These are phyloP conservation scores for Amaranthus palmeri DNA, from an alignment of 148 eudicot species.

Conservation along the genomic window DNA sequence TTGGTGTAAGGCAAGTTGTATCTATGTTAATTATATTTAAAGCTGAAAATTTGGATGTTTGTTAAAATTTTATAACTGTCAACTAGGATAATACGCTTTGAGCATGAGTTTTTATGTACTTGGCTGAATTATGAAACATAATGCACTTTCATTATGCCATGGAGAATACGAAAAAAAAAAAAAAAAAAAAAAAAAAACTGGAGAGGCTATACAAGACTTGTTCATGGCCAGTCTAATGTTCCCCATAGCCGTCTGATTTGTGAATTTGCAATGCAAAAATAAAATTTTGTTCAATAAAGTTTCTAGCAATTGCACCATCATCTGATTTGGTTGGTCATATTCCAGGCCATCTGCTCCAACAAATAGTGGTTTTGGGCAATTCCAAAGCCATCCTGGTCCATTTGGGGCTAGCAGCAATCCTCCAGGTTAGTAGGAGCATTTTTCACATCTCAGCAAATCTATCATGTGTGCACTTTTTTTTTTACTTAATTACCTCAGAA, in stretches of 20 bases:
- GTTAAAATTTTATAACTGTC: neutral
- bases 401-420: slow-evolving; percentile 31
- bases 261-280: neutral
- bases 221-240: neutral
- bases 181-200: neutral
- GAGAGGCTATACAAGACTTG: neutral
- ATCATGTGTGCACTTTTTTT: neutral
- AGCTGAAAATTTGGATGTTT: neutral
- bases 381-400: slow-evolving; percentile 33
- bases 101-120: neutral
- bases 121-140: neutral
- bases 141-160: neutral
- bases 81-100: neutral
- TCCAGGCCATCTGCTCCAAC: slow-evolving; percentile 53
- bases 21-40: neutral
- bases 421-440: slow-evolving; percentile 45
- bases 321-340: slow-evolving; percentile 20
- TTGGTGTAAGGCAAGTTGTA: slow-evolving; percentile 43
- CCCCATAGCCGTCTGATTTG: neutral
- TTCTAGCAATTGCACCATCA: slow-evolving; percentile 1
- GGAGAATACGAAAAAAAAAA: neutral
- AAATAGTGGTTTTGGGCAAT: slow-evolving; percentile 52
- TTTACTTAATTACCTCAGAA: neutral
- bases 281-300: neutral
- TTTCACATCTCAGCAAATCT: slow-evolving; percentile 14